Evolutionary conservation across 495 filamentous ascomycete genomes (phyloP), one percentile per base, ranked within the genome.

Genomic region (Podospora pseudocomata): DNA sequence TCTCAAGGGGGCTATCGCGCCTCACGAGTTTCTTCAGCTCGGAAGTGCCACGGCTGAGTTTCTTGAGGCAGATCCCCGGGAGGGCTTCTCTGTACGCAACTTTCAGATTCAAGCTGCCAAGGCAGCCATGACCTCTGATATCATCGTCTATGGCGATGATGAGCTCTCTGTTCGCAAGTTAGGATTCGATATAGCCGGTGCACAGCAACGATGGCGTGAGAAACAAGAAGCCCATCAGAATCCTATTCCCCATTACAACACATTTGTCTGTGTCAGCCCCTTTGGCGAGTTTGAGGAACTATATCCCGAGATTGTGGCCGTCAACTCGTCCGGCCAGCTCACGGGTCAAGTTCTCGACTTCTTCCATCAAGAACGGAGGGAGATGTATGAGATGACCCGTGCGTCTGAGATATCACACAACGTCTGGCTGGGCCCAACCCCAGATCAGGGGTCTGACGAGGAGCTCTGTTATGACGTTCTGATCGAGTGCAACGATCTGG

Each of bases 91-190:
- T 26, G 89, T 92, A 11, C 88, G 95, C 26, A 98, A 99, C 77
- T 99, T 99, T 72, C 95, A 99, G 73, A 97, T 98, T 57, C 95
- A 99, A 74, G 87, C 92, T 2, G 91, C 90, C 54, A 99, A 99
- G 76, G 82, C 91, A 73, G 93, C 94, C 34, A 88, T 90, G 68
- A 84, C 96, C 27, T 95, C 92, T 4, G 95, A 99, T 75, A 91
- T 99, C 70, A 84, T 99, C 18, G 85, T 99, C 15, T 99, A 99
- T 78, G 91, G 91, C 7, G 90, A 93, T 66, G 86, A 91, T 68
- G 80, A 82, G 44, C 82, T 80, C 4, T 85, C 89, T 18, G 83
- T 94, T 7, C 78, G 88, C 20, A 84, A 84, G 62, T 74, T 93
- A 44, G 95, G 89, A 2, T 88, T 86, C 79, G 85, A 87, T 62